Evolutionary conservation across 1,284 basidiomycete genomes (phyloP).

Genomic region (Bondarzewia mesenterica): DNA sequence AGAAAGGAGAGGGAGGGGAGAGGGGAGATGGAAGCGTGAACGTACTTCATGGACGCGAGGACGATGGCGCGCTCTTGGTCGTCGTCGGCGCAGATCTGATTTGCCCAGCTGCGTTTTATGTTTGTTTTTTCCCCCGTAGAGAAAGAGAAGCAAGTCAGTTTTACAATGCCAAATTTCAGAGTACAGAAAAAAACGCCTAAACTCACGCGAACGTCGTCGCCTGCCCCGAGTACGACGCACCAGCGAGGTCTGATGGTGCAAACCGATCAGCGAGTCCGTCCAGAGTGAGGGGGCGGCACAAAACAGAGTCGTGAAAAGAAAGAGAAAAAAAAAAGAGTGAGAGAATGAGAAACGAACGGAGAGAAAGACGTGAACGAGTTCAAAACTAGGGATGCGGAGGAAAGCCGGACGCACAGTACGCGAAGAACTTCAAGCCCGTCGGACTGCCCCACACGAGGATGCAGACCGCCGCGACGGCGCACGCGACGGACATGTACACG

Average conservation of each 20-base stretch:
- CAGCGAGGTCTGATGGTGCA: conserved; percentile 45
- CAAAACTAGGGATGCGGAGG: neutral
- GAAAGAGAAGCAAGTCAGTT: too few species aligned
- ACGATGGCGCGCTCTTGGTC: conserved; percentile 60
- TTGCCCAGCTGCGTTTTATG: conserved; percentile 40
- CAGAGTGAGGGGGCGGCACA: too few species aligned
- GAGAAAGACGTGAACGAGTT: neutral
- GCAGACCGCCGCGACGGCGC: conserved; percentile 46
- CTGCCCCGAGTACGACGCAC: conserved; percentile 59
- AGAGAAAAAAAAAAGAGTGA: too few species aligned
- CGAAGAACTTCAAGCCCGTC: conserved; percentile 55
- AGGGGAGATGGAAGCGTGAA: conserved; percentile 1
- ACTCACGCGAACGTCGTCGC: conserved; percentile 57
- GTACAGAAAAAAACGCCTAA: too few species aligned
- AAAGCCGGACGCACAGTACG: conserved; percentile 41
- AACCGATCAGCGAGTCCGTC: too few species aligned
- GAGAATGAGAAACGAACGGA: neutral
- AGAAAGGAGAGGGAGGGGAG: neutral
- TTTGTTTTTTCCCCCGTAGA: too few species aligned
- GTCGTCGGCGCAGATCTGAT: conserved; percentile 63
- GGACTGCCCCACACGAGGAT: conserved; percentile 51
- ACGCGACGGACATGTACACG: conserved; percentile 50
- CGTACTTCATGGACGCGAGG: conserved; percentile 62
- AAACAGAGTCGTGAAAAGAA: too few species aligned
- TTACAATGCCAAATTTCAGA: too few species aligned